These are phyloP conservation scores for Chrysoporthe austroafricana DNA, from an alignment of 2,329 filamentous ascomycete species.

Conservation along the genomic window DNA sequence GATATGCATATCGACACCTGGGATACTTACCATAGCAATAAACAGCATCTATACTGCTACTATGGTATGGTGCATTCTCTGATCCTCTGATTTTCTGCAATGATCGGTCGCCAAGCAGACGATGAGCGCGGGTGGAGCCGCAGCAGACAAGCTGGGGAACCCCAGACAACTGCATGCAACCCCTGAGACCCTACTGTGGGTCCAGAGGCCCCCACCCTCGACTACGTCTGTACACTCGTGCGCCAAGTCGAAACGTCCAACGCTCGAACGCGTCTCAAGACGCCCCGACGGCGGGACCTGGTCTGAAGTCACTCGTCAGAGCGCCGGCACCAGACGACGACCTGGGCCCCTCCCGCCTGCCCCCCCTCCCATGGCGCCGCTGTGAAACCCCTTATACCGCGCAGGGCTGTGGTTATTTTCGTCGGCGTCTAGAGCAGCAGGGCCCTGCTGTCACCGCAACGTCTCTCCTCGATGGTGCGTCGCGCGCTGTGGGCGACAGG, in stretches of 20 bases:
- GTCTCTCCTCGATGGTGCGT: neutral
- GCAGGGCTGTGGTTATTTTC: neutral
- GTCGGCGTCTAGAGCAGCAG: neutral
- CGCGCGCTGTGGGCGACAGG: slow-evolving; percentile 11
- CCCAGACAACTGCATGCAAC: neutral
- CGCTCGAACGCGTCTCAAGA: slow-evolving; percentile 14
- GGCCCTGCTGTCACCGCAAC: neutral
- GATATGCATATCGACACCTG: neutral
- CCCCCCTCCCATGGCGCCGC: neutral
- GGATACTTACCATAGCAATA: neutral
- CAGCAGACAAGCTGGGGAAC: neutral
- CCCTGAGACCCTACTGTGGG: neutral
- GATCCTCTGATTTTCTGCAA: neutral
- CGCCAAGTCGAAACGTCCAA: slow-evolving; percentile 27
- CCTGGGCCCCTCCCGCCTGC: neutral
- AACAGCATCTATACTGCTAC: neutral
- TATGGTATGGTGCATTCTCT: no score
- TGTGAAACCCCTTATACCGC: neutral
- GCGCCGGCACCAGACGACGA: slow-evolving; percentile 19
- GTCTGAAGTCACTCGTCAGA: slow-evolving; percentile 18
- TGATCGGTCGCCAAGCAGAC: neutral
- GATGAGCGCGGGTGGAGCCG: neutral
- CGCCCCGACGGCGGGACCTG: slow-evolving; percentile 1
- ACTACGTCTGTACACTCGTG: slow-evolving; percentile 9
- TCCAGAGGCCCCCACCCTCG: slow-evolving; percentile 12